Conservation (phyloP, 352 stramenopile genomes). For the Phytopythium mirpurense region DNA sequence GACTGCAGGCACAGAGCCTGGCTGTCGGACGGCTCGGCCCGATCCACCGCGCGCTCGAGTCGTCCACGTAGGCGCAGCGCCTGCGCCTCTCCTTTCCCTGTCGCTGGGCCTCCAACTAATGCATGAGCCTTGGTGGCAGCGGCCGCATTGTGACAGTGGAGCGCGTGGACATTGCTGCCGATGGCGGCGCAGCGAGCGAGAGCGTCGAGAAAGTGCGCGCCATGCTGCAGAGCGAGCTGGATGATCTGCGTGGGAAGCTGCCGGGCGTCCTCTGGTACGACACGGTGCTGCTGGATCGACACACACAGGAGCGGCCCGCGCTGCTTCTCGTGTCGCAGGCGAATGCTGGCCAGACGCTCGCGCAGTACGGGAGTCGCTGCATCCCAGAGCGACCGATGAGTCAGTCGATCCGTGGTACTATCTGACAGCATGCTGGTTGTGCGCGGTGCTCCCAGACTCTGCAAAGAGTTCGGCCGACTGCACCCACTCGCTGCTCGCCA, state of each 20-base stretch:
- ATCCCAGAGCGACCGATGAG: not conserved
- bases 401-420: not conserved
- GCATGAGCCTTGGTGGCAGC: slow-evolving; percentile 4
- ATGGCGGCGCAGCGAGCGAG: not conserved
- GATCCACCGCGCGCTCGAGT: slow-evolving; percentile 32
- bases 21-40: slow-evolving; percentile 25
- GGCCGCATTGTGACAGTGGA: slow-evolving; percentile 23
- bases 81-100: too few relatives aligned
- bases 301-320: not conserved
- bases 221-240: slow-evolving; percentile 15
- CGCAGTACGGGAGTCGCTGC: not conserved
- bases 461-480: slow-evolving; percentile 30
- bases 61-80: slow-evolving; percentile 16
- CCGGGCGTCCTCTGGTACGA: slow-evolving; percentile 22
- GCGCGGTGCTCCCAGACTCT: slow-evolving; percentile 9
- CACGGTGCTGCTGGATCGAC: slow-evolving; percentile 1
- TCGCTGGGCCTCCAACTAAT: not conserved
- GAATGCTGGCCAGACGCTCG: slow-evolving; percentile 1
- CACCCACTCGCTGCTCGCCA: slow-evolving; percentile 29
- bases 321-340: slow-evolving; percentile 1
- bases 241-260: not conserved
- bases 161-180: slow-evolving; percentile 15
- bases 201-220: not conserved
- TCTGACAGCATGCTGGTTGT: not conserved
- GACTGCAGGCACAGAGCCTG: slow-evolving; percentile 21